These are phyloP conservation scores for Aaosphaeria arxii DNA, from an alignment of 2,329 filamentous ascomycete species.

Conservation along the genomic window DNA sequence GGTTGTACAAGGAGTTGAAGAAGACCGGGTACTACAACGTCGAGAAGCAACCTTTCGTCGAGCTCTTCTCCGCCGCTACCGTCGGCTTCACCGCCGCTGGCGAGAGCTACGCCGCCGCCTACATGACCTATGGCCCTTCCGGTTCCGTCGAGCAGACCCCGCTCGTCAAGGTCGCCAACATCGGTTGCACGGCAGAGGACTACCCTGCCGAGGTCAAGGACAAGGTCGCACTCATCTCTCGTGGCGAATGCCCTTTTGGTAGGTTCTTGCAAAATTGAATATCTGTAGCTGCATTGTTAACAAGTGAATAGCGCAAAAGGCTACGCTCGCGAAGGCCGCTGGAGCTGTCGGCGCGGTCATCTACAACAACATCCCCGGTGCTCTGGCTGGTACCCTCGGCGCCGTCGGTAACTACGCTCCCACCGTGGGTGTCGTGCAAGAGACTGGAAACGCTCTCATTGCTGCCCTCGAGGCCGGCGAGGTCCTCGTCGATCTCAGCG, in stretches of 20 bases:
- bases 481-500: conserved; percentile 30
- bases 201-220: conserved; percentile 57
- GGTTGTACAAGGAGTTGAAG: conserved; percentile 27
- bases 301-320: conserved; percentile 52
- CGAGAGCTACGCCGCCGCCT: conserved; percentile 18
- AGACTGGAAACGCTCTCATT: conserved; percentile 56
- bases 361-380: conserved; percentile 66
- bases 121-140: conserved; percentile 59
- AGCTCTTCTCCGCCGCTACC: conserved; percentile 31
- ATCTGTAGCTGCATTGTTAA: not conserved
- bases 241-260: conserved; percentile 67
- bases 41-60: conserved; percentile 32
- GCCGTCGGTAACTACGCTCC: conserved; percentile 55
- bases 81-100: conserved; percentile 23
- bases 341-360: conserved; percentile 68
- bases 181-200: conserved; percentile 62
- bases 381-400: conserved; percentile 65
- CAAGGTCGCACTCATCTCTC: conserved; percentile 65
- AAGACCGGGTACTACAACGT: conserved; percentile 32
- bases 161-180: conserved; percentile 58
- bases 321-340: conserved; percentile 61
- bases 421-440: conserved; percentile 64
- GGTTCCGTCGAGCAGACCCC: conserved; percentile 56
- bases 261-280: not conserved
- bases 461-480: conserved; percentile 49